Base-by-base conservation (phyloP, 371 early-diverging fungal genomes). In the Syncephalastrum racemosum region DNA sequence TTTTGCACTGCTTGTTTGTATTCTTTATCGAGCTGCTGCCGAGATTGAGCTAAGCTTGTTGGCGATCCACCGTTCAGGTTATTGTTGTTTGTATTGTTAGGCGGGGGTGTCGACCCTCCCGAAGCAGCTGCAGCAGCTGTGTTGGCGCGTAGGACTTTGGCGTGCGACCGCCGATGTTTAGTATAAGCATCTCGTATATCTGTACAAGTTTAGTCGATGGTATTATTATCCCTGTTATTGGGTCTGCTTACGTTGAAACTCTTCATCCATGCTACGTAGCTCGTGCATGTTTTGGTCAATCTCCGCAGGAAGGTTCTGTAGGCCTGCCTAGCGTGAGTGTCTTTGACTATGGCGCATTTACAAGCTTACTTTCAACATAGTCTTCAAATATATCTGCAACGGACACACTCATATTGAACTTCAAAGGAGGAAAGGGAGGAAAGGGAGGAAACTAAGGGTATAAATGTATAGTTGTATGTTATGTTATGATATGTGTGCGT, bases 221-320 rank as follows among this genome's bases (percentile, higher is more conserved):
- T 18, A 16, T 27, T 8, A 23, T n/a, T 45, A 31, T 20, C 0
- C n/a, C 15, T 13, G 15, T 23, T 16, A 59, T 16, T 23, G 7
- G 24, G 45, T 64, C 67, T 16, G 54, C 58, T 70, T 78, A 64
- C 73, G 64, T 67, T 73, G 80, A 50, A 76, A 76, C 52, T 79
- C 77, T 58, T 79, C 80, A 54, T 79, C 80, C 80, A 79, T 79
- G 41, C 71, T 62, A 54, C 80, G 72, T 24, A 79, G 58, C 40
- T 79, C 80, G 49, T 71, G 76, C 80, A 79, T 79, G 50, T 76
- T 76, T 56, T 79, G 80, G 51, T 79, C 76, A 46, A 79, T 74
- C 54, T 79, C 80, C 44, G 69, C 63, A 14, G 80, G 80, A n/a
- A 79, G 58, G 46, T 74, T 76, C 48, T 73, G 72, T 23, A 79